Conservation (phyloP, 768 basidiomycete species). For the Tricholoma matsutake region DNA sequence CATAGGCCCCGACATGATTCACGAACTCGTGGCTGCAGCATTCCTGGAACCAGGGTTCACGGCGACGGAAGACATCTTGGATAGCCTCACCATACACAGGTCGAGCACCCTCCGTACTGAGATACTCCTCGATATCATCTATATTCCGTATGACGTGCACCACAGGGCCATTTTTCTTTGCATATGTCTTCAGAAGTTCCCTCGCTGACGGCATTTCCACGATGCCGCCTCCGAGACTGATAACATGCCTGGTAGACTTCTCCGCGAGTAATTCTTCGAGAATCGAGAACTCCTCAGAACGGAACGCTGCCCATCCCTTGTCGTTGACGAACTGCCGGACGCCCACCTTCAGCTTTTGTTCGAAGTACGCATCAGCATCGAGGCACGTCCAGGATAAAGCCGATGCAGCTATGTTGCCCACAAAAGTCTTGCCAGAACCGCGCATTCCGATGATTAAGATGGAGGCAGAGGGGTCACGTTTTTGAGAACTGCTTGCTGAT, state of each 20-base stretch:
- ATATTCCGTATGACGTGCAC: slow-evolving; percentile 82
- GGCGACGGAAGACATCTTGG: slow-evolving; percentile 76
- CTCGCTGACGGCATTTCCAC: slow-evolving; percentile 83
- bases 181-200: slow-evolving; percentile 66
- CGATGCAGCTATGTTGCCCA: slow-evolving; percentile 75
- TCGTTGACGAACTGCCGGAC: slow-evolving; percentile 77
- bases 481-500: slow-evolving; percentile 38
- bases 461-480: slow-evolving; percentile 13
- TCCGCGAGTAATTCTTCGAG: slow-evolving; percentile 66
- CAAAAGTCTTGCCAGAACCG: slow-evolving; percentile 90
- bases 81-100: slow-evolving; percentile 90
- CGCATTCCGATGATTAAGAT: slow-evolving; percentile 65
- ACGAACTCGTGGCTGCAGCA: slow-evolving; percentile 81
- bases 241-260: slow-evolving; percentile 58
- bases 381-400: slow-evolving; percentile 68
- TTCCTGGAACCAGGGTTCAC: slow-evolving; percentile 84
- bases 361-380: slow-evolving; percentile 85
- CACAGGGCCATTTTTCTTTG: slow-evolving; percentile 60
- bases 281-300: slow-evolving; percentile 68
- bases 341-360: slow-evolving; percentile 52
- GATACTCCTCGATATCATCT: slow-evolving; percentile 77
- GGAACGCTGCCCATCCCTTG: slow-evolving; percentile 89
- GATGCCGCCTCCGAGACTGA: slow-evolving; percentile 93
- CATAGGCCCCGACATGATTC: slow-evolving; percentile 55
- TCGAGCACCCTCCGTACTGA: slow-evolving; percentile 69